Base-by-base conservation (phyloP, 2,329 filamentous ascomycete genomes). In the Emergomyces africanus region DNA sequence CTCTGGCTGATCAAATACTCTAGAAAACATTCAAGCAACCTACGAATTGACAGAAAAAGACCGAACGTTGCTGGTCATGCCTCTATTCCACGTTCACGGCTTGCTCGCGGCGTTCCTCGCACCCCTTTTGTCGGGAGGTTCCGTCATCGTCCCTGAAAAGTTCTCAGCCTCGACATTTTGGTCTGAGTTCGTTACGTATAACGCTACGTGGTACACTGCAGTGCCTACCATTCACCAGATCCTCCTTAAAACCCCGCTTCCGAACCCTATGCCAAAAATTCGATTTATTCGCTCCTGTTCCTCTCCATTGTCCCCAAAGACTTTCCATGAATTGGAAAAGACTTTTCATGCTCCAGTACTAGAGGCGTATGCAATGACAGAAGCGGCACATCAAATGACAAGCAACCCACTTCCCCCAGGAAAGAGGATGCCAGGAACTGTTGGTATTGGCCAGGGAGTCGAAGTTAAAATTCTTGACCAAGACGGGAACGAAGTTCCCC, bases 171-270 rank as follows among this genome's bases (percentile, higher is more conserved):
- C 82, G 1, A 85, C 88, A 23, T 95, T 95, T 75, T 95, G 90
- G 90, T 72, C 74, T 28, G 86, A 94, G 71, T 94, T 94, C 67
- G 79, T 79, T 64, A 77, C 79, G 5, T 79, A 90, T 76, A 79
- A 83, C 64, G 90, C 89, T 30, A 95, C 89, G 71, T 95, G 90
- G 90, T 95, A 94, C 75, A 94, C 89, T 0, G 90, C 90, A 0
- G 90, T 94, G n/a, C 90, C 90, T 0, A 95, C 90, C 0, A 95
- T 95, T 70, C 90, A 95, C 72, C 89, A 94, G 69, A 92, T 95
- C 67, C 79, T 95, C 3, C 83, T 95, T 60, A 89, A 87, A 74
- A 84, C 81, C 65, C 83, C 87, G 6, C 71, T 82, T 2, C 90
- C 89, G 4, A 81, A 70, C 59, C 85, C 86, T 0, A 78, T 84